phyloP scores from a whole-genome alignment of 805 yeast species.

The Kazachstania psychrophila region DNA sequence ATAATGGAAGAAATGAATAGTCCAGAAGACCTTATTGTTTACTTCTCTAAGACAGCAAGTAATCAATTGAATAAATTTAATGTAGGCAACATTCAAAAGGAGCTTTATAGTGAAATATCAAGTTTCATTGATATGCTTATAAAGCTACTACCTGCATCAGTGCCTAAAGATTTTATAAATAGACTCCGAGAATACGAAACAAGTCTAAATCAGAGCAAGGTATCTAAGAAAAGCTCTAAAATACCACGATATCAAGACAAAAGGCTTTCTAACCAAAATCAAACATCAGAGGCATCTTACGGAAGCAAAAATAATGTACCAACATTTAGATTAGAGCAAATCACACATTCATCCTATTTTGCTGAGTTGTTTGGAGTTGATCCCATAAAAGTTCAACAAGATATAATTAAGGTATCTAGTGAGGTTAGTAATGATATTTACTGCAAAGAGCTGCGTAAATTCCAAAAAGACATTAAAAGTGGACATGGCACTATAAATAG shows the following conservation, averaged over 20 bases:
- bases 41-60: conserved; percentile 45
- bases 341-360: conserved; percentile 43
- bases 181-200: conserved; percentile 38
- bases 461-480: conserved; percentile 10
- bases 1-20: conserved; percentile 29
- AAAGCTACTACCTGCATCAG: conserved; percentile 9
- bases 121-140: conserved; percentile 19
- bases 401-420: conserved; percentile 31
- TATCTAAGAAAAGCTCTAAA: neutral
- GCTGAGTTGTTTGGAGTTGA: conserved; percentile 43
- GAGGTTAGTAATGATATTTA: conserved; percentile 14
- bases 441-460: conserved; percentile 11
- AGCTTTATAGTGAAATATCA: conserved; percentile 19
- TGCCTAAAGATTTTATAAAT: conserved; percentile 19
- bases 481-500: conserved; percentile 26
- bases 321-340: conserved; percentile 44
- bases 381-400: conserved; percentile 43
- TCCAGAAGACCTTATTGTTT: conserved; percentile 40
- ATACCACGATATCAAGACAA: neutral
- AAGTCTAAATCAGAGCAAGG: neutral
- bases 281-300: neutral
- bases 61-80: conserved; percentile 40
- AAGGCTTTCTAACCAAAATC: neutral
- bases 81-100: conserved; percentile 18
- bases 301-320: conserved; percentile 28